Percentiles rank a stretch among this genome's conserved stretches.
These are phyloP conservation scores for Fallopia convolvulus DNA, from an alignment of 148 eudicot genomes.

Conservation along the genomic window DNA sequence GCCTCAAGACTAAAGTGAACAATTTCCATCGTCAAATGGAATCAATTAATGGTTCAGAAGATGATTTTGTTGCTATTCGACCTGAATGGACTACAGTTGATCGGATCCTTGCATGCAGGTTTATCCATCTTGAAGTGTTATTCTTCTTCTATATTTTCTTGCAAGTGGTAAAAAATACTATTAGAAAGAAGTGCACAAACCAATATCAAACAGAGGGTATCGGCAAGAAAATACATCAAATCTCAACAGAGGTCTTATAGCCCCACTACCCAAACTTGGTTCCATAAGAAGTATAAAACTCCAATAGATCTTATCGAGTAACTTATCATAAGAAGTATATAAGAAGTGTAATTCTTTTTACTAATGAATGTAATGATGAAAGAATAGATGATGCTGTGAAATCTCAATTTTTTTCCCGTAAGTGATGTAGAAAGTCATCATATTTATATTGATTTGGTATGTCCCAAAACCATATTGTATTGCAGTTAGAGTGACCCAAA, in stretches of 20 bases:
- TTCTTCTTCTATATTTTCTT: no score
- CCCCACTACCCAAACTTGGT: no score
- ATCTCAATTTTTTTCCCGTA: neutral
- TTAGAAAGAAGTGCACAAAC: no score
- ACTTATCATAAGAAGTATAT: no score
- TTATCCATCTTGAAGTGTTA: slow-evolving; percentile 11
- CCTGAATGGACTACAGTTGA: slow-evolving; percentile 98
- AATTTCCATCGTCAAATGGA: slow-evolving; percentile 73
- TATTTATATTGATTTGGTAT: neutral
- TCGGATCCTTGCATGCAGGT: slow-evolving; percentile 96
- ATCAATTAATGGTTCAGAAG: slow-evolving; percentile 58
- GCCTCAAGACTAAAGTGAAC: slow-evolving; percentile 80
- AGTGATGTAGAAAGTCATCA: neutral
- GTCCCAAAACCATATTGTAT: neutral
- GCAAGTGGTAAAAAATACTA: no score
- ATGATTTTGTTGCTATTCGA: slow-evolving; percentile 77
- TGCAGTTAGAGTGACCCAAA: neutral
- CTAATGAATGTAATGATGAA: neutral
- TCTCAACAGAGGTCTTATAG: no score
- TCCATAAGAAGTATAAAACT: no score
- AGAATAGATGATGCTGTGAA: neutral
- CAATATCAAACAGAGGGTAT: no score
- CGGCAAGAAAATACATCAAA: no score
- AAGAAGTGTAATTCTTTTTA: neutral
- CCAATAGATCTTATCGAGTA: no score